Evolutionary conservation across 495 filamentous ascomycete species (phyloP), one percentile per base, ranked within the genome.

Genomic region (Hypomontagnella submonticulosa): DNA sequence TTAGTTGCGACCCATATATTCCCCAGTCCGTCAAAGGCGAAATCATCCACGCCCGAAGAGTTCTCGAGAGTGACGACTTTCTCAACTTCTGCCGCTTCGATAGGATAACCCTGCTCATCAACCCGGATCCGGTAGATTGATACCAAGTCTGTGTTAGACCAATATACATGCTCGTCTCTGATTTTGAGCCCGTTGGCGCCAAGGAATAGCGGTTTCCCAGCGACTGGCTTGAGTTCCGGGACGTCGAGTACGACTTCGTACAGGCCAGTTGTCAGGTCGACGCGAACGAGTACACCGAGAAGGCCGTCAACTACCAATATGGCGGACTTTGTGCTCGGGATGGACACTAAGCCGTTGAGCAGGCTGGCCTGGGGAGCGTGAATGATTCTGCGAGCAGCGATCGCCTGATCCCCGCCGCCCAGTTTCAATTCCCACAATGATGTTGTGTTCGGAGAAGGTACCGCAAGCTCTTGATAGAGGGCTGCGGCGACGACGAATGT

Each of bases 151-250:
- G 58, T 68, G 50, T 79, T 81, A 23, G 68, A 73, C 61, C 72
- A 81, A 63, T 80, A 80, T 8, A 79, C 50, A 36, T 76, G 69
- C 0, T 66, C 68, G 10, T 69, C 42, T 15, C 57, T 61, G 16
- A 75, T 41, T 41, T 69, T 71, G 20, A 79, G 19, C 6, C 76
- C 77, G 20, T 79, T 77, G 16, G 79, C 56, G 1, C 73, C 77
- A 5, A 80, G 52, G 4, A 50, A 40, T 2, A 75, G 2, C 1
- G 42, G 44, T 1, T 53, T 44, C 6, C 19, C 46, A 0, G 57
- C 3, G 13, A 38, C 32, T 1, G 60, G 38, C 13, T 49, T 40
- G 46, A 69, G 63, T 49, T 70, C 71, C 0, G 69, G 57, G 1
- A 67, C 53, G 18, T 70, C 36, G 5, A 79, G 69, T 4, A 73